Evolutionary conservation across 805 yeast genomes (phyloP).

Genomic region (Lipomyces mesembrius): DNA sequence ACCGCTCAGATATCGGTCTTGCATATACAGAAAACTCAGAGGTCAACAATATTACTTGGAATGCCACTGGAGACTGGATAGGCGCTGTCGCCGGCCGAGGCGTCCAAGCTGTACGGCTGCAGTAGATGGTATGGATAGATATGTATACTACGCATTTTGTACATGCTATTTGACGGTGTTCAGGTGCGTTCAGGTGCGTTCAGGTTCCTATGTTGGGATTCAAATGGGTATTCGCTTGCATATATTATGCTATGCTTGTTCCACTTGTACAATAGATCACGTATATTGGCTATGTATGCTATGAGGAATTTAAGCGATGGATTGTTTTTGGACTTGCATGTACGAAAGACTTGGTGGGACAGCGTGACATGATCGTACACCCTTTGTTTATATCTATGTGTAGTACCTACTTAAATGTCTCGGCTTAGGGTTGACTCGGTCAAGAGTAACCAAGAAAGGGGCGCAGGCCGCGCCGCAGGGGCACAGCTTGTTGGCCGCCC

Average conservation of each 20-base stretch:
- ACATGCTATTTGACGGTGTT: not conserved
- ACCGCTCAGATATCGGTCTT: slow-evolving; percentile 41
- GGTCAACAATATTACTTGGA: slow-evolving; percentile 79
- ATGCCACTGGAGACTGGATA: slow-evolving; percentile 74
- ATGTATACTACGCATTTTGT: not conserved
- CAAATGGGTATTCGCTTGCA: slow-evolving; percentile 1
- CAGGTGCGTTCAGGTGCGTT: slow-evolving; percentile 1
- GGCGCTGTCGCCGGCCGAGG: slow-evolving; percentile 74
- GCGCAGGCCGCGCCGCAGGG: not conserved
- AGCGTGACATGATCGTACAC: not conserved
- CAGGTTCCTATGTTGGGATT: not conserved
- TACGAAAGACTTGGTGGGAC: not conserved
- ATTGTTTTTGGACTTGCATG: not conserved
- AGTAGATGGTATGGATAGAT: slow-evolving; percentile 2
- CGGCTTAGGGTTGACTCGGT: not conserved
- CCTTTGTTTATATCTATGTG: not conserved
- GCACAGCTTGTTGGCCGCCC: not conserved
- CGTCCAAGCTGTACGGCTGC: slow-evolving; percentile 59
- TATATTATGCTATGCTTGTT: not conserved
- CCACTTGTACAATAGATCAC: not conserved
- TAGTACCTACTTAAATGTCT: not conserved
- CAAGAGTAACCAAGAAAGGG: not conserved
- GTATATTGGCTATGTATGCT: no score
- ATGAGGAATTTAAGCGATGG: not conserved
- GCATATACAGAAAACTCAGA: slow-evolving; percentile 70